Base-by-base conservation (phyloP, 768 basidiomycete species). In the Rhizopogon sp. region DNA sequence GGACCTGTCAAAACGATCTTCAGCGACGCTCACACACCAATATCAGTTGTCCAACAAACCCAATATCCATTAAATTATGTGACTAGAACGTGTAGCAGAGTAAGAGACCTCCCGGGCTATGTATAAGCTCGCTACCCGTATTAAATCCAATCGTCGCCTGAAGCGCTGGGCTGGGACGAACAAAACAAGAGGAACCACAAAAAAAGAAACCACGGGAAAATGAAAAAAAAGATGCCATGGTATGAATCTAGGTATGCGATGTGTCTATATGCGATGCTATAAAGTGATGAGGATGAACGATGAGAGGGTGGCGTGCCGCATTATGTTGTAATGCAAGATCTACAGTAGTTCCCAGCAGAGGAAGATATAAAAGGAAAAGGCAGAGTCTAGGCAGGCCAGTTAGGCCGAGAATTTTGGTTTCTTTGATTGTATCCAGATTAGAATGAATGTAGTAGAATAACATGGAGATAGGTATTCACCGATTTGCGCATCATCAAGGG, bases 401-500 rank as follows among this genome's bases (percentile, higher is more conserved):
- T 59, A 70, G 41, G 70, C 66, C n/a, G 66, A 59, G 20, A 72
- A 70, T 72, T 70, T 70, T 65, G 70, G 44, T 64, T 70, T 72
- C 57, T 33, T 4, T 71, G 68, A 67, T 49, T 35, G 41, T 17
- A 17, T 35, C 31, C 60, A 14, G n/a, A 41, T 20, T 1, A 0
- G 7, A 4, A 11, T 22, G 6, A 20, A 54, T 46, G 62, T 60
- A 13, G 22, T 9, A 43, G 3, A 29, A 43, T 0, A 6, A 11
- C 10, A 20, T 13, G 41, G 2, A 10, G 37, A 9, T 29, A 39
- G 13, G 6, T 6, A 72, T 76, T 55, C 50, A 79, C 78, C 58
- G 78, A 70, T 73, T 76, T 77, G 47, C 78, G 79, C 79, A 83
- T 83, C 79, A 82, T 82, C 58, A 83, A 55, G 9, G 78, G 76